Evolutionary conservation across 768 basidiomycete species (phyloP).

Genomic region (Hebeloma cylindrosporum): DNA sequence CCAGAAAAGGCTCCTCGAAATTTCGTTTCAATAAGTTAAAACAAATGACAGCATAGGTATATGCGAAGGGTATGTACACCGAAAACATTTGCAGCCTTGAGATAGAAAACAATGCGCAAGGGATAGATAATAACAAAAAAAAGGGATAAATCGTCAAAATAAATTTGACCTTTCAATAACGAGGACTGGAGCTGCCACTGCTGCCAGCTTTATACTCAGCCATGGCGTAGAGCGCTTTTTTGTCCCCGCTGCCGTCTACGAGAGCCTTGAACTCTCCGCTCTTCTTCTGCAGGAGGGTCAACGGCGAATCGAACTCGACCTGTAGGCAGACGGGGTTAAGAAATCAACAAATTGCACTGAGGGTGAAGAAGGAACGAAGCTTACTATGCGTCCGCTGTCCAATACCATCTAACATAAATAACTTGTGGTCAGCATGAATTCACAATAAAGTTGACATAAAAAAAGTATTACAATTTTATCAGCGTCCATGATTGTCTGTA

Average conservation of each 20-base stretch:
- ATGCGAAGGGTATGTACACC: no score
- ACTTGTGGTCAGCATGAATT: not conserved
- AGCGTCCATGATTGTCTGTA: slow-evolving; percentile 67
- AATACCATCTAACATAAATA: slow-evolving; percentile 37
- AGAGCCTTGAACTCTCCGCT: slow-evolving; percentile 51
- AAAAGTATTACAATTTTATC: slow-evolving; percentile 43
- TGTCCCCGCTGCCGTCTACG: slow-evolving; percentile 60
- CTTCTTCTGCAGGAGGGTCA: slow-evolving; percentile 48
- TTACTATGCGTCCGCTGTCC: slow-evolving; percentile 42
- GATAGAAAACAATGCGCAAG: no score
- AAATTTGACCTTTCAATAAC: not conserved
- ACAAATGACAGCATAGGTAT: no score
- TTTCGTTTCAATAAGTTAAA: no score
- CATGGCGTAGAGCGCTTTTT: slow-evolving; percentile 46
- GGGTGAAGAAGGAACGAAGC: not conserved
- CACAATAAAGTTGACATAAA: not conserved
- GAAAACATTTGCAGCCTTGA: no score
- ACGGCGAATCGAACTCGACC: slow-evolving; percentile 58
- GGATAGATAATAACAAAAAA: no score
- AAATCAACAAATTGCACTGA: not conserved
- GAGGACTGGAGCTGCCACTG: not conserved
- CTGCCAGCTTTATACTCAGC: slow-evolving; percentile 22
- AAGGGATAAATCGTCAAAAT: not conserved
- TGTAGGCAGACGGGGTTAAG: slow-evolving; percentile 17
- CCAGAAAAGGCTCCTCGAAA: no score